Percentiles rank a stretch among this genome's conserved stretches.
phyloP scores from a whole-genome alignment of 2,329 filamentous ascomycete genomes.

The Ophiosphaerella herpotricha region DNA sequence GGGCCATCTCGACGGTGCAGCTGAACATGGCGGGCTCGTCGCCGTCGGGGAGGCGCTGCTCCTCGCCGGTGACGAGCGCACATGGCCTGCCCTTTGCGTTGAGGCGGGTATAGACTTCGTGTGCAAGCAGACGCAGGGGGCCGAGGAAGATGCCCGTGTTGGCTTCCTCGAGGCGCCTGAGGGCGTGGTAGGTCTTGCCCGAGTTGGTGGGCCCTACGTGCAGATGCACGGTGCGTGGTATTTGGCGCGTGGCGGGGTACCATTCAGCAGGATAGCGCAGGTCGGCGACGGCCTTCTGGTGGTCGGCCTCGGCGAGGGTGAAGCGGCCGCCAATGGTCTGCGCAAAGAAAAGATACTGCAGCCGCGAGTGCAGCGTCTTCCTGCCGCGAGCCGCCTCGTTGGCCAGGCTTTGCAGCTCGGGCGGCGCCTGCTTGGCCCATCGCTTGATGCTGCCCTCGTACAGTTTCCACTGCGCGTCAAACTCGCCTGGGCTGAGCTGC shows the following conservation, averaged over 20 bases:
- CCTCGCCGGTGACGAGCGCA: constrained; percentile 87
- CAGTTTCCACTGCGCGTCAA: constrained; percentile 32
- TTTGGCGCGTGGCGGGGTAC: constrained; percentile 80
- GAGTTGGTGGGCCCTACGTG: constrained; percentile 98
- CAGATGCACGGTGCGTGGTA: constrained; percentile 83
- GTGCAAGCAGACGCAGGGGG: constrained; percentile 83
- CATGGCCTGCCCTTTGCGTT: constrained; percentile 76
- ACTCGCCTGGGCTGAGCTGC: constrained; percentile 25
- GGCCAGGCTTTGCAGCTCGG: constrained; percentile 21
- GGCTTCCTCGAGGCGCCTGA: constrained; percentile 80
- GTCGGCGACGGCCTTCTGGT: constrained; percentile 66
- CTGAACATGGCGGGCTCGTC: constrained; percentile 64
- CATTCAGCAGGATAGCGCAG: constrained; percentile 88
- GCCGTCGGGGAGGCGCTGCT: constrained; percentile 69
- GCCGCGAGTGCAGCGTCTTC: constrained; percentile 52
- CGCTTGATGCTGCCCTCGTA: constrained; percentile 27
- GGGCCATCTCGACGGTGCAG: constrained; percentile 93
- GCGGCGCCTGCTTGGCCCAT: constrained; percentile 25
- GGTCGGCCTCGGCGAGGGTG: constrained; percentile 42
- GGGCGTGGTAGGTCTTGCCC: constrained; percentile 93
- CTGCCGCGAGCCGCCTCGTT: constrained; percentile 15
- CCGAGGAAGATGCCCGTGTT: constrained; percentile 86
- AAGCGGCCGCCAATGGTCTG: constrained; percentile 40
- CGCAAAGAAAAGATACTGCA: constrained; percentile 69
- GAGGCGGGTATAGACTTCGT: constrained; percentile 92